Evolutionary conservation across 2,329 filamentous ascomycete species (phyloP), one percentile per base, ranked within the genome.

Genomic region (Cylindrodendrum hubeiense): DNA sequence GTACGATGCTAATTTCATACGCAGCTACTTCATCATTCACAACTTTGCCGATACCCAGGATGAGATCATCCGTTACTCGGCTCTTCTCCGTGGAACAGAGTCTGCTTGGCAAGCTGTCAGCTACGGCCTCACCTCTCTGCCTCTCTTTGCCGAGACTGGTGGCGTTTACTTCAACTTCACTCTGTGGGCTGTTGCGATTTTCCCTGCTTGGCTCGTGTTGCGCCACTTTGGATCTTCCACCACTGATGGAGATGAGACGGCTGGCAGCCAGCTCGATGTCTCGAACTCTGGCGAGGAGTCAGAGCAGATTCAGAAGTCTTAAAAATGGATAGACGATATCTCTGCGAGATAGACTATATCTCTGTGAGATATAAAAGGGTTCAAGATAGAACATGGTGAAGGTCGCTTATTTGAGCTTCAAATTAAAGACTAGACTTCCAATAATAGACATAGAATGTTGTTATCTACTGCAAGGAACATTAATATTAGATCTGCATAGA

Each of bases 41-140:
- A 90, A 92, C 69, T 76, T 94, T 3, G 89, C 91, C 1, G 77
- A 82, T 5, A 82, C 84, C 6, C 84, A 92, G 54, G 83, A 85
- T 24, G 88, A 94, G 69, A 85, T 93, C 2, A 86, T 94, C 46
- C 86, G 91, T 1, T 90, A 91, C 71, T 87, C 91, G 0, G 90
- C 89, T 0, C 78, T 94, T 13, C 81, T 94, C 3, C 84, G 91
- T 60, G 91, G 89, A 1, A 91, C 89, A 0, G 91, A 94, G 77
- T 92, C 90, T 1, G 91, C 90, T 0, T 91, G 89, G 80, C 91
- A 94, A 75, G 91, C 91, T 7, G 79, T 94, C 17, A 91, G 89
- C 71, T 94, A 93, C 65, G 91, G 91, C 0, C 77, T 93, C 0
- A 87, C 86, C 9, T 90, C 88, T 3, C 69, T 93, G 10, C 79